Conservation (phyloP, 441 rosid species). For the Euphorbia corollata region DNA sequence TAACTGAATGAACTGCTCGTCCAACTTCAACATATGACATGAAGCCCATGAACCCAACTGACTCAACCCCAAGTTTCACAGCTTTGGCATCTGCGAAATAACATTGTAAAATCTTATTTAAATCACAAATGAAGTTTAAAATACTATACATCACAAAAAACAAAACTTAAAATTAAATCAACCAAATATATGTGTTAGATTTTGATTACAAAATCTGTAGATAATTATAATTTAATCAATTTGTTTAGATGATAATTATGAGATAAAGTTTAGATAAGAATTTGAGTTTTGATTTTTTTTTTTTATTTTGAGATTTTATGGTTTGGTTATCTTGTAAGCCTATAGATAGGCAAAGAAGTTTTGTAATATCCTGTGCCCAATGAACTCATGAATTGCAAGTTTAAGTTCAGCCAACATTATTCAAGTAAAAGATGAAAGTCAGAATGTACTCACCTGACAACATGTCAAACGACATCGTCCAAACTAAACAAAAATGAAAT, state of each 20-base stretch:
- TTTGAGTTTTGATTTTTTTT: too few relatives aligned
- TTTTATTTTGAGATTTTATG: too few relatives aligned
- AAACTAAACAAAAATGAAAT: slow-evolving; percentile 38
- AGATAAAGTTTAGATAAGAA: too few relatives aligned
- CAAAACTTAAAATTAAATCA: not conserved
- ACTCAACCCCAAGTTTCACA: slow-evolving; percentile 15
- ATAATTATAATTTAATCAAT: too few relatives aligned
- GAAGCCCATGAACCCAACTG: slow-evolving; percentile 13
- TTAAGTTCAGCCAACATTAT: too few relatives aligned
- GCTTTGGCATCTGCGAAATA: slow-evolving; percentile 16
- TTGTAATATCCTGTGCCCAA: too few relatives aligned
- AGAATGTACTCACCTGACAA: not conserved
- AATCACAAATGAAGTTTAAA: too few relatives aligned
- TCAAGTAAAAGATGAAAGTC: not conserved
- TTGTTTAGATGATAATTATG: too few relatives aligned
- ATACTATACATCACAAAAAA: slow-evolving; percentile 9
- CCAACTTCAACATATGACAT: slow-evolving; percentile 18
- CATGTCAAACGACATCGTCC: slow-evolving; percentile 3
- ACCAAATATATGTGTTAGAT: not conserved
- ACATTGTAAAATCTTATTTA: slow-evolving; percentile 10
- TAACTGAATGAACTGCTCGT: slow-evolving; percentile 24
- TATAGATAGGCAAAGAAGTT: too few relatives aligned
- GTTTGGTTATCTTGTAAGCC: too few relatives aligned
- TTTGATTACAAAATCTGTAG: too few relatives aligned
- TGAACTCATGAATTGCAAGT: too few relatives aligned